Evolutionary conservation across 1,284 basidiomycete genomes (phyloP), one percentile per base, ranked within the genome.

Genomic region (Gastroboletus turbinatus): DNA sequence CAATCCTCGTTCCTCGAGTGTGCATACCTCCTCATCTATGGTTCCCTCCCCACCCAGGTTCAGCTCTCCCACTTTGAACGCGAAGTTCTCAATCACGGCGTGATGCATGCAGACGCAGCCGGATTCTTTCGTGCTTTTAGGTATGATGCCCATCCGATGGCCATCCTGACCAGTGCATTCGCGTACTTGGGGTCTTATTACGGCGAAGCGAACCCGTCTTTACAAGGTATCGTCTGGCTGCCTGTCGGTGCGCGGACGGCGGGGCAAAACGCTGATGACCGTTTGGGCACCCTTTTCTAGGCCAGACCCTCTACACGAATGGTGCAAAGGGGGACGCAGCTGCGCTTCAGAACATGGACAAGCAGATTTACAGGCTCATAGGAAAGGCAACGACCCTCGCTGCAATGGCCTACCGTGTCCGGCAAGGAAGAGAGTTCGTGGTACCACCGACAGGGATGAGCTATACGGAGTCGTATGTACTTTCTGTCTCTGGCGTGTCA

Each of bases 341-440:
- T 0, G 88, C 88, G 3, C 78, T 94, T 5, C 85, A 80, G 30
- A 78, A 83, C 44, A 90, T 95, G 87, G 93, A 95, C 72, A 92
- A 91, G 75, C 93, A 95, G 68, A 94, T 95, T 50, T 92, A 87
- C 72, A 78, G 93, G 55, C 73, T 95, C 4, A 88, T 94, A 53
- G 92, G 92, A 19, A 95, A 95, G 68, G 87, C 90, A 13, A 92
- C 90, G 2, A 93, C 92, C 0, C 77, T 95, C 25, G 92, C 92
- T 60, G 90, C 93, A 83, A 93, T 94, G 90, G 90, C 92, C 0
- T 94, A 94, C 68, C 90, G 92, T 46, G 82, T 94, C 35, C 87
- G 92, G 38, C 91, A 94, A 76, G 93, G 92, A 38, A 81, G 92
- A 57, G 84, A 89, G 52, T 95, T 96, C 67, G 91, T 94, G n/a